These are phyloP conservation scores for Metarhizium humberi DNA, from an alignment of 2,329 filamentous ascomycete genomes.

Conservation along the genomic window DNA sequence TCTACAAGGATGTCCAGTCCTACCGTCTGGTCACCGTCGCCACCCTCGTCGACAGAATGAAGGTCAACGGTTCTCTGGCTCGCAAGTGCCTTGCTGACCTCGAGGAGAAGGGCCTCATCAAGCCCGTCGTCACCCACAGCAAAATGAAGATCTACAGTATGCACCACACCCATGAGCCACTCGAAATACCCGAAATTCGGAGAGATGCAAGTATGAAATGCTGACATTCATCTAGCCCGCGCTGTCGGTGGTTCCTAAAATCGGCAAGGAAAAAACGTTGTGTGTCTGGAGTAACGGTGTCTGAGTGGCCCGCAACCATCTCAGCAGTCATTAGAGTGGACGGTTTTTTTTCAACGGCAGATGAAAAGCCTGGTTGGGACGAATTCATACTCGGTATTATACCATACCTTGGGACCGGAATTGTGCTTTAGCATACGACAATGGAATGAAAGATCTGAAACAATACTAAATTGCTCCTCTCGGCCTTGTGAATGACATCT, in stretches of 20 bases:
- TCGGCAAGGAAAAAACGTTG: slow-evolving; percentile 20
- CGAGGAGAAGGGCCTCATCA: slow-evolving; percentile 97
- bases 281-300: slow-evolving; percentile 28
- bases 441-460: slow-evolving; percentile 25
- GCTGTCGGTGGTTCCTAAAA: slow-evolving; percentile 45
- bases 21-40: slow-evolving; percentile 99
- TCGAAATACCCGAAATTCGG: not conserved
- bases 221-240: slow-evolving; percentile 37
- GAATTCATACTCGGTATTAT: slow-evolving; percentile 30
- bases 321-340: slow-evolving; percentile 24
- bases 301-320: slow-evolving; percentile 24
- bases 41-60: slow-evolving; percentile 97
- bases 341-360: slow-evolving; percentile 21
- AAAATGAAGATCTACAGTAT: slow-evolving; percentile 97
- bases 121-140: slow-evolving; percentile 93
- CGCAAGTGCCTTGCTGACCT: slow-evolving; percentile 82
- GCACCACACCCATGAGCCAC: slow-evolving; percentile 16
- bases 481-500: not conserved
- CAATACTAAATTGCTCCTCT: not conserved
- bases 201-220: not conserved
- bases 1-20: slow-evolving; percentile 99
- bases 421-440: slow-evolving; percentile 27
- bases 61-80: slow-evolving; percentile 98
- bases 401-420: slow-evolving; percentile 27
- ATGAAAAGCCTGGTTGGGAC: slow-evolving; percentile 27